Evolutionary conservation across 1,284 basidiomycete genomes (phyloP).

Genomic region (Mycena citricolor): DNA sequence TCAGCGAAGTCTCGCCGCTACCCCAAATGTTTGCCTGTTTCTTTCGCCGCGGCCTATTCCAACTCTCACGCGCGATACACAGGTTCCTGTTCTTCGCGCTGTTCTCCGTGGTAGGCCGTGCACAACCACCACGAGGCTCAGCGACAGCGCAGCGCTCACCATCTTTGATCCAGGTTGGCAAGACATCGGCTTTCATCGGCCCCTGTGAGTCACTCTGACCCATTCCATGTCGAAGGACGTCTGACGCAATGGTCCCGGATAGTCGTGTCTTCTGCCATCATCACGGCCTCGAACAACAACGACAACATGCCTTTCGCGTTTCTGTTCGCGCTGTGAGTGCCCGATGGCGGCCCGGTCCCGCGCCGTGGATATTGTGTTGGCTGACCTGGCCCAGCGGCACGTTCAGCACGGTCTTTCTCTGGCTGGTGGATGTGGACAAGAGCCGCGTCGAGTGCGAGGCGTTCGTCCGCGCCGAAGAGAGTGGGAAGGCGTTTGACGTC

Average conservation of each 20-base stretch:
- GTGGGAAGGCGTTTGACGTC: slow-evolving; percentile 45
- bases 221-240: neutral
- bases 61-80: neutral
- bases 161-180: slow-evolving; percentile 48
- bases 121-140: too few species aligned
- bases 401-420: slow-evolving; percentile 64
- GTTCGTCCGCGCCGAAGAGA: slow-evolving; percentile 59
- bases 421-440: slow-evolving; percentile 70
- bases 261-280: slow-evolving; percentile 72
- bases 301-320: slow-evolving; percentile 83
- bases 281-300: slow-evolving; percentile 68
- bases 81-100: slow-evolving; percentile 79
- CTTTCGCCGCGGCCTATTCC: slow-evolving; percentile 5
- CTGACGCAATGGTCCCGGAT: neutral
- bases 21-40: slow-evolving; percentile 59
- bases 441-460: slow-evolving; percentile 64
- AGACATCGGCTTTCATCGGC: slow-evolving; percentile 81
- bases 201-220: slow-evolving; percentile 38
- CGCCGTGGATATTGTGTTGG: slow-evolving; percentile 1
- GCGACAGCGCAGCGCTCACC: neutral
- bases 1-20: slow-evolving; percentile 77
- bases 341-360: neutral
- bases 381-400: slow-evolving; percentile 45
- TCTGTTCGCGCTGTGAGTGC: slow-evolving; percentile 65
- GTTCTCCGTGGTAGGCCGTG: slow-evolving; percentile 62